Evolutionary conservation across 2,329 filamentous ascomycete genomes (phyloP), one percentile per base, ranked within the genome.

Genomic region (Verticillium longisporum): DNA sequence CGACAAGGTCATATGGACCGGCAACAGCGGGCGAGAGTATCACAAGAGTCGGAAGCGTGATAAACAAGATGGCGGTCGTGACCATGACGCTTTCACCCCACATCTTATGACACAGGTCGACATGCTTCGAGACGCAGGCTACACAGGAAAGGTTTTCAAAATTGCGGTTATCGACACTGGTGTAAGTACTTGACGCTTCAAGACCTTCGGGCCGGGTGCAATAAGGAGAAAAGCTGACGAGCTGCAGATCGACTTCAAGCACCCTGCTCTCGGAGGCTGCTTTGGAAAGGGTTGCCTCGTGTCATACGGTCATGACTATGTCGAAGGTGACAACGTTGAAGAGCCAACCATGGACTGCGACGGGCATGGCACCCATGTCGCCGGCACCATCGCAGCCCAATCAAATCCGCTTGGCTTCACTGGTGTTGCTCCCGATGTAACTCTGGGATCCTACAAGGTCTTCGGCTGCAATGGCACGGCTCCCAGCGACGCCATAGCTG

Each of bases 261-360:
- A 89, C 66, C 83, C 85, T 1, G 83, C 84, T 33, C 79, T 89
- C 0, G 87, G 87, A 38, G 85, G 84, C 56, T 86, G 86, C 67
- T 88, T 88, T 68, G 87, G 86, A 1, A 67, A 76, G 1, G 83
- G 79, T 13, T 88, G 81, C 65, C 74, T 87, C 50, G 82, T 89
- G 18, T 76, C 78, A 3, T 82, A 79, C 61, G 86, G 87, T 18
- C 76, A 76, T 38, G 84, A 87, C 64, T 75, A 86, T 53, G 80
- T 86, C 18, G 85, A 84, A 18, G 83, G 88, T 60, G 74, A 73
- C 56, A 73, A 71, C 54, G 60, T 62, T 57, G 76, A 76, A 63
- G 72, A 67, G 1, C 80, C 82, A 1, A 85, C 84, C 2, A 81
- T 82, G 67, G 82, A 82, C 64, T 85, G 83, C 66, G 72, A 69